Conservation (phyloP, 352 stramenopile species). For the Phytophthora megakarya region DNA sequence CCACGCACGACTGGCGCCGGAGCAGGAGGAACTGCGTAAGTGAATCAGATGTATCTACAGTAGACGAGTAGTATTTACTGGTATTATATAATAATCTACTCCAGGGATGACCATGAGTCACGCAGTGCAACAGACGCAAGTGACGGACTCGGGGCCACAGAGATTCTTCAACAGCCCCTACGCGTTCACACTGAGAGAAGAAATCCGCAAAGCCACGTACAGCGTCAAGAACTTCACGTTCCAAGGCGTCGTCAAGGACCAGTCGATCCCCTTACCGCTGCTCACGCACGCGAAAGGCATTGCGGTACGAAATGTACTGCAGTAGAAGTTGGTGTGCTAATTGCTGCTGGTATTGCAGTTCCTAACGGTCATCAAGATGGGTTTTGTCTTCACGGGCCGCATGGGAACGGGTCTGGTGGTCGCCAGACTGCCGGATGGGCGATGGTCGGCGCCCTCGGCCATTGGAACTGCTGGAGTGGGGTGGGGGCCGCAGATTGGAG, state of each 20-base stretch:
- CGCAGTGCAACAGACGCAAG: slow-evolving; percentile 74
- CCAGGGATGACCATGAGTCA: slow-evolving; percentile 77
- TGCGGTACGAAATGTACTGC: slow-evolving; percentile 50
- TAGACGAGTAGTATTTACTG: not conserved
- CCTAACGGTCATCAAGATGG: slow-evolving; percentile 92
- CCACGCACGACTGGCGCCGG: slow-evolving; percentile 54
- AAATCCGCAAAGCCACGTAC: slow-evolving; percentile 94
- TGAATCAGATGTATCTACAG: no score
- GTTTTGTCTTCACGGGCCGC: slow-evolving; percentile 84
- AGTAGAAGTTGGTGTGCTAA: slow-evolving; percentile 4
- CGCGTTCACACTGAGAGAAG: slow-evolving; percentile 89
- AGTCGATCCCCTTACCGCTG: slow-evolving; percentile 89
- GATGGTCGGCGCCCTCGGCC: slow-evolving; percentile 95
- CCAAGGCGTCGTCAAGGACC: slow-evolving; percentile 88
- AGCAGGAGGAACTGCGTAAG: slow-evolving; percentile 75
- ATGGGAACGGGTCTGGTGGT: slow-evolving; percentile 94
- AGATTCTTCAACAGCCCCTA: slow-evolving; percentile 86
- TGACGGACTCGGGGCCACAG: slow-evolving; percentile 66
- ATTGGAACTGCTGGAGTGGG: slow-evolving; percentile 92
- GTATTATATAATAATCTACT: not conserved
- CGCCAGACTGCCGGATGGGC: slow-evolving; percentile 89
- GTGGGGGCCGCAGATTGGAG: slow-evolving; percentile 92
- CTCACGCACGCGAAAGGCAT: slow-evolving; percentile 91
- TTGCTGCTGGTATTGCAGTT: slow-evolving; percentile 54
- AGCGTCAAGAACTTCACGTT: slow-evolving; percentile 93